A percentile compares a stretch with the other conserved stretches of the same genome.
phyloP scores from a whole-genome alignment of 1,284 basidiomycete genomes.

The Rhodotorula sp. region DNA sequence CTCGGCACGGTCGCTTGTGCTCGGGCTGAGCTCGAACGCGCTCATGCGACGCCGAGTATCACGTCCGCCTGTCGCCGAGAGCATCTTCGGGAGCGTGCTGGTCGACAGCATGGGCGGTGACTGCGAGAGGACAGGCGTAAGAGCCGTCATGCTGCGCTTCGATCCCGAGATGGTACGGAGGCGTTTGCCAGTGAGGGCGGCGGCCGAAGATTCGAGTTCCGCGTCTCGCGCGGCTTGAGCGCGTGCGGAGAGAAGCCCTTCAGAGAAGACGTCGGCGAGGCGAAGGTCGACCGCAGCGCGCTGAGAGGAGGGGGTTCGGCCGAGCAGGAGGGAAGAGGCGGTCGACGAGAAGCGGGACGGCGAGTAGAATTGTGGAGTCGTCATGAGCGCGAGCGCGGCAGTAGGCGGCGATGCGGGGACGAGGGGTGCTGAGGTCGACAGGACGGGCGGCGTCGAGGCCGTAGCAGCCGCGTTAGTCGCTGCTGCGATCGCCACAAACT shows the following conservation, averaged over 20 bases:
- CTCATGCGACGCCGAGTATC: conserved; percentile 31
- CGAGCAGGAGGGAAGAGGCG: conserved; percentile 55
- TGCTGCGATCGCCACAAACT: background rate
- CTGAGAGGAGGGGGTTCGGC: conserved; percentile 65
- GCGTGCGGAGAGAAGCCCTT: conserved; percentile 48
- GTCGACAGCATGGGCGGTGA: background rate
- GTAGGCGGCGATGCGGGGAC: background rate
- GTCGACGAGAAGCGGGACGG: conserved; percentile 43
- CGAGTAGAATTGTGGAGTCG: conserved; percentile 11
- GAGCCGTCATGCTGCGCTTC: conserved; percentile 25
- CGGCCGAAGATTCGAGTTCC: background rate
- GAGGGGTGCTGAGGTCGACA: background rate
- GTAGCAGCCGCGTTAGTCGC: background rate
- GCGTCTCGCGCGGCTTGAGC: conserved; percentile 27
- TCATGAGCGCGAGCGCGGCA: conserved; percentile 27
- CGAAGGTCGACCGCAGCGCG: conserved; percentile 56
- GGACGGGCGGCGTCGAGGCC: background rate
- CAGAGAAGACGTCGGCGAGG: conserved; percentile 51
- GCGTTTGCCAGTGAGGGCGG: background rate
- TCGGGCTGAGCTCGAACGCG: conserved; percentile 15
- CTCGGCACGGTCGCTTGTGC: conserved; percentile 7
- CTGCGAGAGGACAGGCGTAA: background rate
- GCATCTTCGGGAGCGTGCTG: background rate
- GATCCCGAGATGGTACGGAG: conserved; percentile 27
- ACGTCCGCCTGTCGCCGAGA: background rate